Base-by-base conservation (phyloP, 1,284 basidiomycete genomes). In the Phaffia rhodozyma region DNA sequence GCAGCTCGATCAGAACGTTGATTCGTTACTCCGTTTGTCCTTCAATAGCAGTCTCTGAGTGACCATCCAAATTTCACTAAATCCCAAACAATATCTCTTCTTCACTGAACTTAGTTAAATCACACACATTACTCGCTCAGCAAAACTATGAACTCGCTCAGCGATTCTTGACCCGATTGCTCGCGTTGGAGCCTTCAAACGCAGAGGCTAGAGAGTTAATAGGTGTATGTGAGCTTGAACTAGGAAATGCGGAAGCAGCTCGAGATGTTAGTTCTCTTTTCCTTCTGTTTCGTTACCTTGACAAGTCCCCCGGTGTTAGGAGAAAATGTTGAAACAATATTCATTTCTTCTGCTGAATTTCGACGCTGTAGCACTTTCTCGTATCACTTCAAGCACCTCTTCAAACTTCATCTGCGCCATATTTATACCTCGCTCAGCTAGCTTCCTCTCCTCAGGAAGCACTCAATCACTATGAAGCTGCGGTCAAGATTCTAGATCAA, bases 351-450 rank as follows among this genome's bases (percentile, higher is more conserved):
- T 16, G 11, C 23, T 29, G 1, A 23, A 21, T 30, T 32, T 47
- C 49, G 50, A 9, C 43, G 34, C 18, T 16, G 27, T 61, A 75
- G 71, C 73, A 74, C 69, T 70, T 76, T 13, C 70, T 74, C 27
- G 53, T 87, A 69, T 80, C 82, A 3, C 72, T 88, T 55, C 69
- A 87, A 56, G 80, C 83, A 66, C 80, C 85, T 71, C 75, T 81
- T 75, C 78, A 81, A 60, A 74, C 81, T 71, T 80, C 38, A 0
- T 82, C 89, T 3, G 87, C 89, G 29, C 87, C 89, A 6, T 84
- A 93, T 75, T 80, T 96, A 0, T 94, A 96, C 75, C 85, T 97
- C 34, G 92, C 91, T 0, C 92, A 96, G 73, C 79, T 91, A 23
- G 84, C 82, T 0, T 55, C 63, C 9, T 85, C 91, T 55, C 89